A percentile compares a stretch with the other conserved stretches of the same genome.
Conservation (phyloP, 306 rosid species). For the apple (Malus domestica) region DNA sequence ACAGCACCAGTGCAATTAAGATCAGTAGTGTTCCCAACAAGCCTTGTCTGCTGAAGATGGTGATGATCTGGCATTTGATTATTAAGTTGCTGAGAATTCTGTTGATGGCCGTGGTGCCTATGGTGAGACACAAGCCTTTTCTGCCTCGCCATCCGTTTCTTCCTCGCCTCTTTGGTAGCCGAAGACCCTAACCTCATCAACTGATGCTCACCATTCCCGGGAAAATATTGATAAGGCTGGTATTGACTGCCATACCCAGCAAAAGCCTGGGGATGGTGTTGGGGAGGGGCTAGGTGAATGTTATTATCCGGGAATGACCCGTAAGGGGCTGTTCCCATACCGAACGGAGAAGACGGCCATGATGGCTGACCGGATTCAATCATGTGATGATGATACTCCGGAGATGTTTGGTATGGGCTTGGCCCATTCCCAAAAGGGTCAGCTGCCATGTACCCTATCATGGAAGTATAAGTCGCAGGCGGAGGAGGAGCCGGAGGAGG, state of each 20-base stretch:
- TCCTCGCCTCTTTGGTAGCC: constrained; percentile 86
- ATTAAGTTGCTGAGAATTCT: constrained; percentile 20
- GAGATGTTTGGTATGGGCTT: constrained; percentile 22
- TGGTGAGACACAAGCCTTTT: constrained; percentile 47
- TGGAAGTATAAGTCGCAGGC: constrained; percentile 20
- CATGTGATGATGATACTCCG: constrained; percentile 37
- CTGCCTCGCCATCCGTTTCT: constrained; percentile 94
- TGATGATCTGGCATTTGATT: constrained; percentile 33
- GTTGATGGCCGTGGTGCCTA: constrained; percentile 25
- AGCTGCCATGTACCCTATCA: constrained; percentile 43
- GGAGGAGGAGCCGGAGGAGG: constrained; percentile 3
- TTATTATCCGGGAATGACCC: constrained; percentile 39
- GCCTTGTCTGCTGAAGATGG: constrained; percentile 26
- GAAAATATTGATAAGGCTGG: constrained; percentile 39
- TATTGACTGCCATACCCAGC: constrained; percentile 40
- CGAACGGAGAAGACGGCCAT: constrained; percentile 53
- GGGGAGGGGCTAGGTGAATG: constrained; percentile 6
- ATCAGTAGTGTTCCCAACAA: constrained; percentile 8
- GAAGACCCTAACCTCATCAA: constrained; percentile 66
- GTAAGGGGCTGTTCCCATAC: constrained; percentile 38
- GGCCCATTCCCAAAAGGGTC: constrained; percentile 11
- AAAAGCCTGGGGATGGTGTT: constrained; percentile 16
- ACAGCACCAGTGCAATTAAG: constrained; percentile 35
- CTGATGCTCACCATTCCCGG: constrained; percentile 34
- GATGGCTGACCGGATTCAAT: constrained; percentile 40